phyloP scores from a whole-genome alignment of 2,329 filamentous ascomycete genomes.

The Xylaria digitata region DNA sequence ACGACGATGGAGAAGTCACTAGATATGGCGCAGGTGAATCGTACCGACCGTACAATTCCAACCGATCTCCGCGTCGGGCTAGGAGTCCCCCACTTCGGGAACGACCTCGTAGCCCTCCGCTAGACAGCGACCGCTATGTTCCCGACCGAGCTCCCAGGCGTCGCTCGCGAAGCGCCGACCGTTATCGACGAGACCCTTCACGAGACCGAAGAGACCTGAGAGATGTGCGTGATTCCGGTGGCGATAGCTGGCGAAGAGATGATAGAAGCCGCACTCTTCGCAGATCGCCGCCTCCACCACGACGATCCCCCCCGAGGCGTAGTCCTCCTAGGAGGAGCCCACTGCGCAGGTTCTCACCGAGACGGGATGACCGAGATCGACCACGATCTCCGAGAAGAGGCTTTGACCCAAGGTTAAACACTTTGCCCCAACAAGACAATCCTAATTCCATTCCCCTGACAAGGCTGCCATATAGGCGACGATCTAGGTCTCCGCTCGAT shows the following conservation, averaged over 20 bases:
- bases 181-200: conserved; percentile 55
- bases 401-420: conserved; percentile 54
- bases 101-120: conserved; percentile 53
- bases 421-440: conserved; percentile 41
- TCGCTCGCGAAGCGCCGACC: conserved; percentile 56
- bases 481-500: conserved; percentile 66
- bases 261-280: conserved; percentile 55
- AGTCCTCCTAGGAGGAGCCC: conserved; percentile 52
- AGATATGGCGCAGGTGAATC: conserved; percentile 71
- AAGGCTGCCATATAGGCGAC: conserved; percentile 54
- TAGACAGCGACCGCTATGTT: conserved; percentile 57
- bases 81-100: conserved; percentile 48
- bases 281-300: conserved; percentile 53
- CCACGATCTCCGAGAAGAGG: conserved; percentile 55
- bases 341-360: conserved; percentile 53
- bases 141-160: conserved; percentile 56
- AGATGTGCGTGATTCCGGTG: conserved; percentile 39
- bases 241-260: conserved; percentile 54
- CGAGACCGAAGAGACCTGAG: conserved; percentile 46
- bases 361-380: conserved; percentile 54
- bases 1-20: conserved; percentile 71
- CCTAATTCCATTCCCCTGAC: conserved; percentile 48
- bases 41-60: conserved; percentile 67
- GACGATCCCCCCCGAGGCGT: conserved; percentile 49
- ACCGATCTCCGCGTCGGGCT: conserved; percentile 58